phyloP scores from a whole-genome alignment of 1,284 basidiomycete genomes.

The Ceratobasidium sp. region DNA sequence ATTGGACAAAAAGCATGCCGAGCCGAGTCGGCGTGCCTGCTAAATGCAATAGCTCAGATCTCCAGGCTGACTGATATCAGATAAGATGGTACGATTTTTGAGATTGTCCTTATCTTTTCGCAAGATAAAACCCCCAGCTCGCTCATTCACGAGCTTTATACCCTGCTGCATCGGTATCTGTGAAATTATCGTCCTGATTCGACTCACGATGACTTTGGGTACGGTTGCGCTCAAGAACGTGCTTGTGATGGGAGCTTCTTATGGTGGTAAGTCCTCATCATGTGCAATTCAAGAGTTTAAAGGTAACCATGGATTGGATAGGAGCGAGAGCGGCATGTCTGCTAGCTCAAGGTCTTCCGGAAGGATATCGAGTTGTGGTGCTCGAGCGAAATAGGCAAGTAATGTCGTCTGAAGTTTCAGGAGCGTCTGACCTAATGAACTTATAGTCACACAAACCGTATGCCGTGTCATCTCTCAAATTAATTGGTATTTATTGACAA shows the following conservation, averaged over 20 bases:
- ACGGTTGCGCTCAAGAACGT: constrained; percentile 5
- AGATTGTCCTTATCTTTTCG: not conserved
- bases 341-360: constrained; percentile 66
- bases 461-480: not conserved
- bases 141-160: too few species aligned
- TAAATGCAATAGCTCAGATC: not conserved
- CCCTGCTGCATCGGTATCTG: too few species aligned
- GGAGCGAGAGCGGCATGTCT: constrained; percentile 66
- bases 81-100: constrained; percentile 14
- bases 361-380: constrained; percentile 72
- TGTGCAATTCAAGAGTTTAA: too few species aligned
- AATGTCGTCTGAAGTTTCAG: not conserved
- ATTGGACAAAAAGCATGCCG: not conserved
- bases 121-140: not conserved
- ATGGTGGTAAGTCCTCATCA: constrained; percentile 23
- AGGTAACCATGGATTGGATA: too few species aligned
- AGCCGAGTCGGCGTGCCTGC: not conserved
- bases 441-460: constrained; percentile 25
- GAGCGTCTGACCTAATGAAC: not conserved
- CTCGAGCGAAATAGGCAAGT: constrained; percentile 74
- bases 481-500: not conserved
- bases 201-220: not conserved
- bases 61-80: not conserved
- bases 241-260: constrained; percentile 17
- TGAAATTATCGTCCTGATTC: not conserved